phyloP scores from a whole-genome alignment of 2,329 filamentous ascomycete species.

The Exserohilum rostratum region DNA sequence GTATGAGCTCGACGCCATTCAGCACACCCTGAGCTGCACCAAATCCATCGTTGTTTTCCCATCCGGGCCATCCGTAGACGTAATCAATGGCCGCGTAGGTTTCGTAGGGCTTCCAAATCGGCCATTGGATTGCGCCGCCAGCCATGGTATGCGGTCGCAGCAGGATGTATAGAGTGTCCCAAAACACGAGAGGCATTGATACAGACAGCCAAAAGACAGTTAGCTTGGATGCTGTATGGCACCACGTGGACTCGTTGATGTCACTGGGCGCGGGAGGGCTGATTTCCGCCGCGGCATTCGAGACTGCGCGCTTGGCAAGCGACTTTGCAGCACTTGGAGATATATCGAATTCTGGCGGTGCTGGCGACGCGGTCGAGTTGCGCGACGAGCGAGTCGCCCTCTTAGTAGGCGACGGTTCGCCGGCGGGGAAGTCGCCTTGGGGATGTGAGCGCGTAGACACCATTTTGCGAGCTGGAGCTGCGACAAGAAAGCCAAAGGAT shows the following conservation, averaged over 20 bases:
- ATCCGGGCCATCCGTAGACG: slow-evolving; percentile 80
- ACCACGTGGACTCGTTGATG: slow-evolving; percentile 50
- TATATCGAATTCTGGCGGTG: slow-evolving; percentile 28
- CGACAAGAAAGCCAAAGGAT: neutral
- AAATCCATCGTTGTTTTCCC: slow-evolving; percentile 71
- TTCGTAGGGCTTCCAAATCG: slow-evolving; percentile 77
- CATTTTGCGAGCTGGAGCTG: slow-evolving; percentile 29
- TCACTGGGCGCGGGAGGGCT: slow-evolving; percentile 30
- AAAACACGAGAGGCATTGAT: slow-evolving; percentile 77
- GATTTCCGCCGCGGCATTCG: slow-evolving; percentile 23
- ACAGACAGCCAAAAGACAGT: slow-evolving; percentile 74
- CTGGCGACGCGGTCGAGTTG: slow-evolving; percentile 43
- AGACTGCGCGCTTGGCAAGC: slow-evolving; percentile 32
- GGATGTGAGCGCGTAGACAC: slow-evolving; percentile 50
- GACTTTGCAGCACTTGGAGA: slow-evolving; percentile 23
- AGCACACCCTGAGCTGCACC: slow-evolving; percentile 74
- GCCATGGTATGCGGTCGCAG: slow-evolving; percentile 82
- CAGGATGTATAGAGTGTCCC: slow-evolving; percentile 82
- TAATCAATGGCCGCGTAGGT: slow-evolving; percentile 82
- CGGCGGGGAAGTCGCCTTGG: slow-evolving; percentile 42
- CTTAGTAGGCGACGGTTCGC: slow-evolving; percentile 46
- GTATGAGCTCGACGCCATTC: slow-evolving; percentile 70
- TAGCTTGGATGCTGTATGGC: slow-evolving; percentile 65
- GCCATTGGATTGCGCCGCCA: slow-evolving; percentile 72
- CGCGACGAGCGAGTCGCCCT: slow-evolving; percentile 38